Evolutionary conservation across 2,329 filamentous ascomycete species (phyloP).

Genomic region (Thermothelomyces thermophilus): DNA sequence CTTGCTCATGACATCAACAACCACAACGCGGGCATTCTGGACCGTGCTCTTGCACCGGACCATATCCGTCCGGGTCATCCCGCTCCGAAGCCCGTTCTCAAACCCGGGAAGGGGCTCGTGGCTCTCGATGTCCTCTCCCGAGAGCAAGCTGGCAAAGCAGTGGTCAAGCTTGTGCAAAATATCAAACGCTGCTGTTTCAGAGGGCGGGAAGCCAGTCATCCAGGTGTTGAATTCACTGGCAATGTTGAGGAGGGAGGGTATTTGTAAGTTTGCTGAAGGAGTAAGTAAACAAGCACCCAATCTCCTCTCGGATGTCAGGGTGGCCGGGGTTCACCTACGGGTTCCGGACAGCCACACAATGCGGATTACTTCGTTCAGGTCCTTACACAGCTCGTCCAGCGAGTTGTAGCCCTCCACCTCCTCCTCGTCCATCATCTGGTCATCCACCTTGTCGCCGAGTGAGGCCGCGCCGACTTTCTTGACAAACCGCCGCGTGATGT

Average conservation of each 20-base stretch:
- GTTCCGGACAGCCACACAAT: constrained; percentile 83
- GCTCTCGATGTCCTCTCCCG: constrained; percentile 59
- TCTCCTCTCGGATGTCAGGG: no score
- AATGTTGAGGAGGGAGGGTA: constrained; percentile 75
- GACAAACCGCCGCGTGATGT: constrained; percentile 51
- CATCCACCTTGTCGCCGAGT: constrained; percentile 24
- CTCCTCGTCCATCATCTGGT: constrained; percentile 32
- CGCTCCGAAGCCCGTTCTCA: constrained; percentile 51
- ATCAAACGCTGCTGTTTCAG: constrained; percentile 61
- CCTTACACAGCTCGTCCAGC: constrained; percentile 64
- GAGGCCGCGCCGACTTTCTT: constrained; percentile 49
- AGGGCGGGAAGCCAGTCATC: constrained; percentile 63
- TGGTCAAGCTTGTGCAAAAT: constrained; percentile 74
- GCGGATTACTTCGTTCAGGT: constrained; percentile 69
- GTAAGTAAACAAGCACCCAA: not conserved
- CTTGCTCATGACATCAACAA: constrained; percentile 61
- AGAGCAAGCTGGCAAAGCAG: constrained; percentile 70
- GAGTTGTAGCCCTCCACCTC: constrained; percentile 46
- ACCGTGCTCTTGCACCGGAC: constrained; percentile 78
- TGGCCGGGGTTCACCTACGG: constrained; percentile 49
- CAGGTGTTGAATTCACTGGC: constrained; percentile 67
- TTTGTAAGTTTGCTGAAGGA: constrained; percentile 62
- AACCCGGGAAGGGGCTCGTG: constrained; percentile 64
- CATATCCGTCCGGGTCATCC: constrained; percentile 75
- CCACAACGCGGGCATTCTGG: constrained; percentile 63